Base-by-base conservation (phyloP, 2,329 filamentous ascomycete species). In the Penicillium sp. region DNA sequence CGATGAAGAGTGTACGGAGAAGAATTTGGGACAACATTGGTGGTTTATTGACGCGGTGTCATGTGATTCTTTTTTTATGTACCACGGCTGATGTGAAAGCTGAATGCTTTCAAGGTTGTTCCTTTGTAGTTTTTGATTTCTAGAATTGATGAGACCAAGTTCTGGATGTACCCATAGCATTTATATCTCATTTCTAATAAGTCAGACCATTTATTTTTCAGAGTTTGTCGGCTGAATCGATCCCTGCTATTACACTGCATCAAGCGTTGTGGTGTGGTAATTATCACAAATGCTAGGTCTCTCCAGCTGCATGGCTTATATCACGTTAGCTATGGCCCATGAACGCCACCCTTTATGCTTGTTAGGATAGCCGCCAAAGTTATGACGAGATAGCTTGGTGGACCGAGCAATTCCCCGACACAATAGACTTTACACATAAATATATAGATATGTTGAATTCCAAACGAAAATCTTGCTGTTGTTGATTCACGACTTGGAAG, bases 1-100 rank as follows among this genome's bases (percentile, higher is more conserved):
- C 29, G 47, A 56, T 19, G 43, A 52, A 25, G 31, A 56, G 42
- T 37, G 23, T 16, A 46, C 31, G 42, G 19, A 56, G 48, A 27
- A 42, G 19, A 42, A 19, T 42, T 23, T 42, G n/a, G 11, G 21
- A 42, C 39, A 42, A 14, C 19, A 42, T 42, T 42, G n/a, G 19
- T 21, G 19, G 39, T 23, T 23, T 42, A 19, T 42, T 23, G 39
- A 42, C 19, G 19, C 4, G 9, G 5, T 42, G 39, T 42, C 39
- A 42, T 42, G 39, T 42, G 39, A 42, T 42, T 47, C 6, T 37
- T 10, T 19, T 19, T 37, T 39, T 39, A 39, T 19, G 9, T 39
- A 39, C 13, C 31, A 33, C 31, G 13, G 13, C 29, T 33, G 31
- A 7, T 5, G 31, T 33, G 14, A 33, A 33, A 33, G 14, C 31